Conservation (phyloP, 148 eudicot species). For the Heliosperma pusillum region DNA sequence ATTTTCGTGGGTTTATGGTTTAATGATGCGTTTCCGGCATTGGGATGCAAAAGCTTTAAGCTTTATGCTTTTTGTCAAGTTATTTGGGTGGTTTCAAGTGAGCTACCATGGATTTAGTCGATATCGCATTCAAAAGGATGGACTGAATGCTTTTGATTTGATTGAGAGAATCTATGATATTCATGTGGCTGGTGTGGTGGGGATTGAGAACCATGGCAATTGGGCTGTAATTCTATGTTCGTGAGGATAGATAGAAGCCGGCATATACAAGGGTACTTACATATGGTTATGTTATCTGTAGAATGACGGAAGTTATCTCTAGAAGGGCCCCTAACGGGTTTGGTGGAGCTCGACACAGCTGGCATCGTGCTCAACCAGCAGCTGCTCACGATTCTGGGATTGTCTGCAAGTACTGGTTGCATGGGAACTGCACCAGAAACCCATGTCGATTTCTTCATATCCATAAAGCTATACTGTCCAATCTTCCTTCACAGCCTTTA, state of each 20-base stretch:
- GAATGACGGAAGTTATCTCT: conserved; percentile 20
- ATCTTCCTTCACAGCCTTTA: conserved; percentile 22
- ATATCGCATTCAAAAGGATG: not conserved
- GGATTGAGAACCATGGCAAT: not conserved
- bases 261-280: not conserved
- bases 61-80: too few species aligned
- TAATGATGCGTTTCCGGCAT: too few species aligned
- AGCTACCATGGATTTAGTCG: not conserved
- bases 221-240: not conserved
- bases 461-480: conserved; percentile 18
- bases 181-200: not conserved
- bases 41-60: too few species aligned
- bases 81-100: not conserved
- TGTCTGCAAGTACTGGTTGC: conserved; percentile 49
- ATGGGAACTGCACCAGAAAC: conserved; percentile 46
- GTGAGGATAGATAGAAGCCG: not conserved
- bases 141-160: not conserved
- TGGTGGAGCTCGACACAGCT: conserved; percentile 13
- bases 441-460: conserved; percentile 52
- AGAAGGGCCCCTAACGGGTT: conserved; percentile 22
- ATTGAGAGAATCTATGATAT: not conserved
- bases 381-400: conserved; percentile 14
- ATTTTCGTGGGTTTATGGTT: too few species aligned
- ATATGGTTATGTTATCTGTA: conserved; percentile 14
- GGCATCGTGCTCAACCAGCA: conserved; percentile 28